Percentiles rank a stretch among this genome's conserved stretches.
Conservation (phyloP, 192 early-diverging fungal genomes). For the Coemansia sp. region DNA sequence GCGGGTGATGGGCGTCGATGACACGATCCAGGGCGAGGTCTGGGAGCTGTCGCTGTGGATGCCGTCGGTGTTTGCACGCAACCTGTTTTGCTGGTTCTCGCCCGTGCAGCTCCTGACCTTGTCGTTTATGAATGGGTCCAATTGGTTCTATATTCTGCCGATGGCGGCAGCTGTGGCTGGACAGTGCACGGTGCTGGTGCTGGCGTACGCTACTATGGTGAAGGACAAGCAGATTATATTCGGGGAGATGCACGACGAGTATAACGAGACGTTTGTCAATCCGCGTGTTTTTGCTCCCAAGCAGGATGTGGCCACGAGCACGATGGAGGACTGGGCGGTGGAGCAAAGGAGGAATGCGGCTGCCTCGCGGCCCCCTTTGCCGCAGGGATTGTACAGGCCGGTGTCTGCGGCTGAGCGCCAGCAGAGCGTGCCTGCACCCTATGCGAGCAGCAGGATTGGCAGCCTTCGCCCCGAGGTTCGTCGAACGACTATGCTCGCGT, state of each 20-base stretch:
- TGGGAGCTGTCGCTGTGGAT: slow-evolving; percentile 55
- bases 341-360: slow-evolving; percentile 9
- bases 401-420: not conserved
- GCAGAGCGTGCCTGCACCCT: not conserved
- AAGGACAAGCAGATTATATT: slow-evolving; percentile 64
- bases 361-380: slow-evolving; percentile 3
- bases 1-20: slow-evolving; percentile 28
- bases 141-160: slow-evolving; percentile 60
- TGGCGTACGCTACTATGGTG: slow-evolving; percentile 37
- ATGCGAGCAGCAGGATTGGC: not conserved
- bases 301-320: slow-evolving; percentile 49
- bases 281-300: slow-evolving; percentile 61
- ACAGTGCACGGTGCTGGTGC: slow-evolving; percentile 52
- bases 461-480: not conserved
- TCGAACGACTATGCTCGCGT: slow-evolving; percentile 3
- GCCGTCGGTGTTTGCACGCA: slow-evolving; percentile 45
- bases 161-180: slow-evolving; percentile 50
- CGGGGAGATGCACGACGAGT: slow-evolving; percentile 59
- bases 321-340: slow-evolving; percentile 37
- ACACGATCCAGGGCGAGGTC: slow-evolving; percentile 41
- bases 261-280: slow-evolving; percentile 63
- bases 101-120: slow-evolving; percentile 61
- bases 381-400: not conserved
- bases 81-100: slow-evolving; percentile 62
- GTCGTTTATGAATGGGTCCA: slow-evolving; percentile 51